Percentiles rank a stretch among this genome's conserved stretches.
These are phyloP conservation scores for Rhodotorula babjevae DNA, from an alignment of 768 basidiomycete genomes.

Conservation along the genomic window DNA sequence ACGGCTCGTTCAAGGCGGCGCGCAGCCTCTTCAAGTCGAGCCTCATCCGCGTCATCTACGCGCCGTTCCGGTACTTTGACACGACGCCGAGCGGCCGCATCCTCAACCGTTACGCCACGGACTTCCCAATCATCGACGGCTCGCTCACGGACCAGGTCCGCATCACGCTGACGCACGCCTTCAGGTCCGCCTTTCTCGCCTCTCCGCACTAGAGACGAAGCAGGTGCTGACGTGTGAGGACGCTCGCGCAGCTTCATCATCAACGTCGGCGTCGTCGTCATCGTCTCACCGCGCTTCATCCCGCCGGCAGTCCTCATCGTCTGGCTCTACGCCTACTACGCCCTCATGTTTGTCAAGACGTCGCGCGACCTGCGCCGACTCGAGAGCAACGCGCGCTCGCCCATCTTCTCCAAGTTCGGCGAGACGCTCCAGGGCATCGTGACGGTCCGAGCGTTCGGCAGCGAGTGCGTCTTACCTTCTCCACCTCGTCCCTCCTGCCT, in stretches of 20 bases:
- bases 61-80: conserved; percentile 68
- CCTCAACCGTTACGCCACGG: conserved; percentile 65
- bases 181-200: conserved; percentile 41
- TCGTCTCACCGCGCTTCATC: conserved; percentile 61
- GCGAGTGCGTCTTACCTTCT: conserved; percentile 36
- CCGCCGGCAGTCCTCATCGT: conserved; percentile 66
- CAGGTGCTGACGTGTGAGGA: too few relatives aligned
- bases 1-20: conserved; percentile 64
- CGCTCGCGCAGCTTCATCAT: conserved; percentile 50
- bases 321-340: conserved; percentile 61
- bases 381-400: conserved; percentile 46
- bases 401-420: conserved; percentile 49
- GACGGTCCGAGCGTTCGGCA: conserved; percentile 48
- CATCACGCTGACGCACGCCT: conserved; percentile 12
- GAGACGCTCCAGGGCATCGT: conserved; percentile 49
- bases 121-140: conserved; percentile 56
- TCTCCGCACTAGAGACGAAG: too few relatives aligned
- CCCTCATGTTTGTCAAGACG: conserved; percentile 59
- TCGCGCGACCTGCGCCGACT: conserved; percentile 61
- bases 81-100: conserved; percentile 71
- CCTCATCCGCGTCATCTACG: conserved; percentile 57
- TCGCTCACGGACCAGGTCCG: conserved; percentile 21
- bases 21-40: conserved; percentile 55
- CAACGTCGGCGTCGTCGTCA: conserved; percentile 62
- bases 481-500: neutral